phyloP scores from a whole-genome alignment of 169 alveolate genomes.

The Besnoitia besnoiti region DNA sequence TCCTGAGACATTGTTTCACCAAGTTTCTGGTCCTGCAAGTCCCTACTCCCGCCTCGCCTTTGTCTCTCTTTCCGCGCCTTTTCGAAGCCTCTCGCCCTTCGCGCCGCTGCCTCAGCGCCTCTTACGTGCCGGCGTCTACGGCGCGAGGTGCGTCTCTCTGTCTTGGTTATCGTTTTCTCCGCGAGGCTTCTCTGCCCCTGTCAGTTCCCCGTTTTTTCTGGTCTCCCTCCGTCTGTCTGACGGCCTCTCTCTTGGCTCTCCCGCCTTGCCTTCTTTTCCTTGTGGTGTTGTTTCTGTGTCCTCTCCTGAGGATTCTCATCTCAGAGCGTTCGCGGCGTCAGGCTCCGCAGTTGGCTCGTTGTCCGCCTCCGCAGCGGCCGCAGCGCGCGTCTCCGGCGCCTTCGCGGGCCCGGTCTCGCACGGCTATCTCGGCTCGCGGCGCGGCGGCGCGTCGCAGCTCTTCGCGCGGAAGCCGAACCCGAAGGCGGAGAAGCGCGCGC shows the following conservation, averaged over 20 bases:
- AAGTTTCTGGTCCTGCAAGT: too few relatives aligned
- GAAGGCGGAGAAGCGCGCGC: constrained; percentile 39
- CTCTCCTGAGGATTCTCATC: background rate
- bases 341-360: background rate
- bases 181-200: background rate
- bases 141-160: too few relatives aligned
- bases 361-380: background rate
- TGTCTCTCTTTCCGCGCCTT: too few relatives aligned
- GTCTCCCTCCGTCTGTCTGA: background rate
- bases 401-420: background rate
- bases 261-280: background rate
- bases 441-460: background rate
- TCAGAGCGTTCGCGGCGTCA: too few relatives aligned
- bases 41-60: too few relatives aligned
- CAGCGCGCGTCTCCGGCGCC: background rate
- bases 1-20: too few relatives aligned
- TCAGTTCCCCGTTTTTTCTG: background rate
- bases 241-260: background rate
- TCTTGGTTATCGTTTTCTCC: too few relatives aligned
- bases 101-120: too few relatives aligned
- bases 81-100: too few relatives aligned
- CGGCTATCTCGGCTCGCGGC: too few relatives aligned
- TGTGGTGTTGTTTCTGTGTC: background rate
- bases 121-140: too few relatives aligned
- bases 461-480: background rate